These are phyloP conservation scores for Lojkania enalia DNA, from an alignment of 2,329 filamentous ascomycete species.

Conservation along the genomic window DNA sequence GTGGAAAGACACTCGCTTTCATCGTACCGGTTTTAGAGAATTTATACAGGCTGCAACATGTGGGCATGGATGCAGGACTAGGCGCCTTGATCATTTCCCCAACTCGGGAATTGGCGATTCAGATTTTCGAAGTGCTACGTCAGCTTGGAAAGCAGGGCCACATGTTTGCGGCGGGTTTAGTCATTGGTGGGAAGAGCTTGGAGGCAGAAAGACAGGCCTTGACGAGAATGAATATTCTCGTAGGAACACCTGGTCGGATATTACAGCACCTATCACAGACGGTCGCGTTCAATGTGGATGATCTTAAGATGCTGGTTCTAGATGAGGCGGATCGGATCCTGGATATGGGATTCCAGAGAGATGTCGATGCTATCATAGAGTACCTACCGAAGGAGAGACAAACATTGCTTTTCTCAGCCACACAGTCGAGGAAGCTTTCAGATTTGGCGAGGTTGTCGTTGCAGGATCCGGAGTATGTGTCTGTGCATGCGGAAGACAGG, in stretches of 20 bases:
- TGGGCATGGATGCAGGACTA: slow-evolving; percentile 81
- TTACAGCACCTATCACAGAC: slow-evolving; percentile 96
- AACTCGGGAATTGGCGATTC: slow-evolving; percentile 91
- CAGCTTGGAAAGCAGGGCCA: slow-evolving; percentile 85
- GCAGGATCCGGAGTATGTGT: slow-evolving; percentile 89
- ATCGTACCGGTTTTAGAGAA: slow-evolving; percentile 90
- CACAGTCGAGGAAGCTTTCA: slow-evolving; percentile 91
- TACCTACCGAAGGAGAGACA: slow-evolving; percentile 85
- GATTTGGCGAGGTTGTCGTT: slow-evolving; percentile 88
- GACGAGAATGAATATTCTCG: slow-evolving; percentile 92
- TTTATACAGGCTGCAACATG: slow-evolving; percentile 85
- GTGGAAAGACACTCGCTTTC: slow-evolving; percentile 93
- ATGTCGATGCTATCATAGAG: slow-evolving; percentile 89
- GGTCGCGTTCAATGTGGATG: slow-evolving; percentile 83
- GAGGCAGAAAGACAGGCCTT: slow-evolving; percentile 85
- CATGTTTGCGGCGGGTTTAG: slow-evolving; percentile 84
- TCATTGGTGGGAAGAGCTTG: slow-evolving; percentile 91
- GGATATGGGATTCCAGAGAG: slow-evolving; percentile 93
- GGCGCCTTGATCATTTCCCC: slow-evolving; percentile 92
- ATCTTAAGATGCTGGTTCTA: slow-evolving; percentile 87
- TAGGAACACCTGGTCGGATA: slow-evolving; percentile 93
- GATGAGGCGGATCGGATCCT: slow-evolving; percentile 97
- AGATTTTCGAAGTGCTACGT: slow-evolving; percentile 92
- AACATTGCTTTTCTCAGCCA: slow-evolving; percentile 93
- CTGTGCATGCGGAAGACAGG: slow-evolving; percentile 82